Conservation (phyloP, 805 yeast species). For the Nakazawaea anatomiae region DNA sequence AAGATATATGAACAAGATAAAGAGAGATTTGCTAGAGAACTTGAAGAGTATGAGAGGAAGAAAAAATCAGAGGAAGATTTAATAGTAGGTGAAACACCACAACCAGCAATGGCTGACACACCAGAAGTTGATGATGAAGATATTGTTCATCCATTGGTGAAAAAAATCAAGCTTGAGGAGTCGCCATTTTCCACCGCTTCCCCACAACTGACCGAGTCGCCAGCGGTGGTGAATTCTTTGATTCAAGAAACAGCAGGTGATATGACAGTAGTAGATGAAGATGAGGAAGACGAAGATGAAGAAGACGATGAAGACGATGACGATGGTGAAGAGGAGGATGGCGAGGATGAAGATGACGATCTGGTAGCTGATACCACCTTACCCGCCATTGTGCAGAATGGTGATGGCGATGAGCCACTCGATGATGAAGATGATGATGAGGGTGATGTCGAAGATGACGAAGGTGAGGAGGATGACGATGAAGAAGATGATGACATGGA, state of each 20-base stretch:
- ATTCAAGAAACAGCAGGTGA: background rate
- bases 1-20: conserved; percentile 75
- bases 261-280: conserved; percentile 4
- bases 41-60: conserved; percentile 39
- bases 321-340: conserved; percentile 4
- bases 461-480: conserved; percentile 7
- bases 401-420: background rate
- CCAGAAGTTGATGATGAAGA: conserved; percentile 1
- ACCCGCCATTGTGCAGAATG: conserved; percentile 2
- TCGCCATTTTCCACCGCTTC: background rate
- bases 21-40: conserved; percentile 66
- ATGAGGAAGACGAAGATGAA: conserved; percentile 1
- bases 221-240: background rate
- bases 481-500: conserved; percentile 9
- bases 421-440: conserved; percentile 3
- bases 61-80: conserved; percentile 1
- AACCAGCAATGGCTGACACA: background rate
- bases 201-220: background rate
- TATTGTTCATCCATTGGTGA: background rate
- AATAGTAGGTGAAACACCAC: background rate
- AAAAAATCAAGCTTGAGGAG: conserved; percentile 6
- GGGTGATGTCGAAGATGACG: conserved; percentile 8
- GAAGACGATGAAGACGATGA: conserved; percentile 4
- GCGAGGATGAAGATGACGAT: conserved; percentile 6
- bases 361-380: conserved; percentile 3